Percentiles rank a stretch among this genome's conserved stretches.
These are phyloP conservation scores for Hyaloperonospora brassicae DNA, from an alignment of 352 stramenopile genomes.

Conservation along the genomic window DNA sequence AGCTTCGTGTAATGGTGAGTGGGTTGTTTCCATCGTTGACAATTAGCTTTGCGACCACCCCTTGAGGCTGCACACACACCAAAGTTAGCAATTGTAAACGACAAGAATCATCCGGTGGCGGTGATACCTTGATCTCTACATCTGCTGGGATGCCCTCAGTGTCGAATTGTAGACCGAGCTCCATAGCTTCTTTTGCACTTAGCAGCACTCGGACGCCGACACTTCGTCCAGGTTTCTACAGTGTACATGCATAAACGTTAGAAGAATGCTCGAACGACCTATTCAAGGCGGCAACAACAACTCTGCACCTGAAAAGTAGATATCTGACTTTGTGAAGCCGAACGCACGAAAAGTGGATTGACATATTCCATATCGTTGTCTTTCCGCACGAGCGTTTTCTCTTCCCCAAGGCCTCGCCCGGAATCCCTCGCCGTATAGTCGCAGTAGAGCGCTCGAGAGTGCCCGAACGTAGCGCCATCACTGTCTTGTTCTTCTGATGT, in stretches of 20 bases:
- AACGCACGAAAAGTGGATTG: slow-evolving; percentile 13
- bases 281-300: slow-evolving; percentile 2
- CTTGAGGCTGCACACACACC: slow-evolving; percentile 27
- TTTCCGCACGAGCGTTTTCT: slow-evolving; percentile 36
- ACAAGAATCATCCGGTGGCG: neutral
- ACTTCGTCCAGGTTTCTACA: slow-evolving; percentile 20
- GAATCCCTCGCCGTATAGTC: slow-evolving; percentile 75
- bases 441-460: slow-evolving; percentile 32
- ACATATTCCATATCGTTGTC: slow-evolving; percentile 15
- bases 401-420: slow-evolving; percentile 72
- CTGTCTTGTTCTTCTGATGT: slow-evolving; percentile 37
- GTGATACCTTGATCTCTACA: slow-evolving; percentile 53
- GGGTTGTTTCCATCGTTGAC: slow-evolving; percentile 28
- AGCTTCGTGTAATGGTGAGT: slow-evolving; percentile 34
- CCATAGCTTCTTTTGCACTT: slow-evolving; percentile 48
- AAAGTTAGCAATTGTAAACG: neutral
- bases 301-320: slow-evolving; percentile 13
- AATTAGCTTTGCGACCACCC: slow-evolving; percentile 40
- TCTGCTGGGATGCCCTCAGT: slow-evolving; percentile 57
- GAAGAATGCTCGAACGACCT: neutral
- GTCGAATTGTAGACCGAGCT: slow-evolving; percentile 51
- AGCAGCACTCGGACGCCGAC: slow-evolving; percentile 43
- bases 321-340: slow-evolving; percentile 17
- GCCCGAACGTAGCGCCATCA: slow-evolving; percentile 31
- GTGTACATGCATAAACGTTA: neutral